Percentiles rank a stretch among this genome's conserved stretches.
phyloP scores from a whole-genome alignment of 2,329 filamentous ascomycete species.

The Thielaviopsis euricoi region DNA sequence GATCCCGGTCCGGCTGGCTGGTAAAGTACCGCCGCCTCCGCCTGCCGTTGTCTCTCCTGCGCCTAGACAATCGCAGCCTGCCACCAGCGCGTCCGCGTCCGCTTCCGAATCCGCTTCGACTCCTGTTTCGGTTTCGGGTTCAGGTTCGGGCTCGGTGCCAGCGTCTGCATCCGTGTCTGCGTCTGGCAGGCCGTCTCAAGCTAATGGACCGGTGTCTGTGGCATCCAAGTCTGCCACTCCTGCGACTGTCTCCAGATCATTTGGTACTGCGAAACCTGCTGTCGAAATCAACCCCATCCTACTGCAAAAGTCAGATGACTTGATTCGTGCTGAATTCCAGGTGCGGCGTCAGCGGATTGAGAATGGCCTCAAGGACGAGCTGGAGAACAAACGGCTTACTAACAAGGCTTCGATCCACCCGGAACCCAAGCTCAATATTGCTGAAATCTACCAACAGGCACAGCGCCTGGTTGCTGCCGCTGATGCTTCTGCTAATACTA shows the following conservation, averaged over 20 bases:
- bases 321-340: constrained; percentile 67
- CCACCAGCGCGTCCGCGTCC: not conserved
- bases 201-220: not conserved
- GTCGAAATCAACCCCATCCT: constrained; percentile 66
- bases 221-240: not conserved
- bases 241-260: not conserved
- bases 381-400: constrained; percentile 38
- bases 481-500: constrained; percentile 5
- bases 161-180: not conserved
- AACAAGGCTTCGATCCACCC: constrained; percentile 21
- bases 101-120: not conserved
- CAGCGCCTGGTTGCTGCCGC: constrained; percentile 45
- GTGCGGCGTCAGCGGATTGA: constrained; percentile 71
- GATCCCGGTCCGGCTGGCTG: constrained; percentile 26
- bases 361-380: constrained; percentile 56
- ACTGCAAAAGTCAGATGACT: constrained; percentile 69
- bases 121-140: not conserved
- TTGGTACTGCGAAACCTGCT: not conserved
- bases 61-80: not conserved
- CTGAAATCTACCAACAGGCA: constrained; percentile 56
- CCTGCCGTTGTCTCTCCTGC: constrained; percentile 12
- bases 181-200: not conserved
- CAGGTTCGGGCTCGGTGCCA: not conserved
- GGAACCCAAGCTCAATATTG: constrained; percentile 41
- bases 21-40: constrained; percentile 11